Evolutionary conservation across 768 basidiomycete species (phyloP), one percentile per base, ranked within the genome.

Genomic region (Leucogyrophana mollusca): DNA sequence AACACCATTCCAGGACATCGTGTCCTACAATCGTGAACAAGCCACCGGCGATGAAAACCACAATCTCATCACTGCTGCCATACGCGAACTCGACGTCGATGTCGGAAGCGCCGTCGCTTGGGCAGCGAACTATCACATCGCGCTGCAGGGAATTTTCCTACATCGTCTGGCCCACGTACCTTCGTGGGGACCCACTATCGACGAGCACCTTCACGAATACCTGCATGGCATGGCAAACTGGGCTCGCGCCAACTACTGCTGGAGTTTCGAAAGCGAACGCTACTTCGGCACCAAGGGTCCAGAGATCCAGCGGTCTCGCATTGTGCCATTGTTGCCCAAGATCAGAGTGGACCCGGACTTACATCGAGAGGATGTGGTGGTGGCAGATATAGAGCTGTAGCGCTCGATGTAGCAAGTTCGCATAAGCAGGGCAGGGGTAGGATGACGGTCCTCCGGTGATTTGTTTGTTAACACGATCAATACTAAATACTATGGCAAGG

Each of bases 11-110:
- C 41, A 68, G 71, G 72, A 73, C 36, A 45, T 72, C 11, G 59
- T 49, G 33, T 72, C 70, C 0, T 70, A 65, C 50, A 69, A 65
- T 42, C 51, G 56, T 18, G 70, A 72, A 47, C 62, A 67, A 46
- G 63, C 63, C 9, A 46, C 52, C 1, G 68, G 68, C 8, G 58
- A 64, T 32, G 63, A 66, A 10, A 48, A 48, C 13, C 63, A 69
- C 46, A 72, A 72, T 47, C 46, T 65, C 17, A 46, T 73, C 8
- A 68, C 64, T 4, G 52, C 66, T 11, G 51, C 64, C 34, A 73
- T 72, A 66, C 42, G 48, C 24, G 53, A 66, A 32, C 37, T 56
- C 3, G 38, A 51, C 5, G 39, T 62, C 14, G 44, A 54, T 25
- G 43, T 69, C 13, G 41, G 63, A 7, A 59, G 44, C 10, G 67